Conservation (phyloP, 441 rosid genomes). For the Bruguiera hainesii region DNA sequence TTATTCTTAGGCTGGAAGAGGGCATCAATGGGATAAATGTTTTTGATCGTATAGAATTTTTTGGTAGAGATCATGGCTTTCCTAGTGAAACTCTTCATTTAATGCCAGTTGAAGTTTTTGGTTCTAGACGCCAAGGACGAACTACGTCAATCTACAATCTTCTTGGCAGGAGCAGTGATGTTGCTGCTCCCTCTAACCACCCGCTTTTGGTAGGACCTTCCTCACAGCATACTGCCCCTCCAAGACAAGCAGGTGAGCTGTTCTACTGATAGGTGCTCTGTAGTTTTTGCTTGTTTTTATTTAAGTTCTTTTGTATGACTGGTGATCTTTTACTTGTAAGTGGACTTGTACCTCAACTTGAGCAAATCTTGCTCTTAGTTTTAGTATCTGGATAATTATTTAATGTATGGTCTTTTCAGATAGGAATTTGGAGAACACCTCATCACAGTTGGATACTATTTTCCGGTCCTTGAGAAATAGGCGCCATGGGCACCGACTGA, state of each 20-base stretch:
- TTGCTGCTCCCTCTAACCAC: slow-evolving; percentile 69
- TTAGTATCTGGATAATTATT: neutral
- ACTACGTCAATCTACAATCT: slow-evolving; percentile 96
- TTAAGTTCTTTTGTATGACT: neutral
- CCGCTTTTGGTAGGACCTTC: slow-evolving; percentile 86
- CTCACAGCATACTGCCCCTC: slow-evolving; percentile 37
- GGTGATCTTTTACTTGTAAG: slow-evolving; percentile 5
- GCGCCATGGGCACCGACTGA: slow-evolving; percentile 86
- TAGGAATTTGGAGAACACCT: slow-evolving; percentile 51
- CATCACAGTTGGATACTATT: slow-evolving; percentile 70
- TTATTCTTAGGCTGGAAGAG: slow-evolving; percentile 88
- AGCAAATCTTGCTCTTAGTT: neutral
- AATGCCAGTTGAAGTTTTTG: slow-evolving; percentile 98
- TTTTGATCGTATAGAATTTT: slow-evolving; percentile 93
- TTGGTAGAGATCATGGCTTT: slow-evolving; percentile 83
- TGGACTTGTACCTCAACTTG: neutral
- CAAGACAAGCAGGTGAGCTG: slow-evolving; percentile 62
- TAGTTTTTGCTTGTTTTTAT: neutral
- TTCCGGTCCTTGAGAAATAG: slow-evolving; percentile 94
- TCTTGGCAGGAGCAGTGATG: slow-evolving; percentile 78
- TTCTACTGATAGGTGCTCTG: neutral
- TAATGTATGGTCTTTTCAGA: slow-evolving; percentile 41
- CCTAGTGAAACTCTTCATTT: slow-evolving; percentile 87
- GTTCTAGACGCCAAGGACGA: slow-evolving; percentile 96
- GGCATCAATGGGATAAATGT: slow-evolving; percentile 94